Conservation (phyloP, 768 basidiomycete genomes). For the Phaeotremella skinneri region DNA sequence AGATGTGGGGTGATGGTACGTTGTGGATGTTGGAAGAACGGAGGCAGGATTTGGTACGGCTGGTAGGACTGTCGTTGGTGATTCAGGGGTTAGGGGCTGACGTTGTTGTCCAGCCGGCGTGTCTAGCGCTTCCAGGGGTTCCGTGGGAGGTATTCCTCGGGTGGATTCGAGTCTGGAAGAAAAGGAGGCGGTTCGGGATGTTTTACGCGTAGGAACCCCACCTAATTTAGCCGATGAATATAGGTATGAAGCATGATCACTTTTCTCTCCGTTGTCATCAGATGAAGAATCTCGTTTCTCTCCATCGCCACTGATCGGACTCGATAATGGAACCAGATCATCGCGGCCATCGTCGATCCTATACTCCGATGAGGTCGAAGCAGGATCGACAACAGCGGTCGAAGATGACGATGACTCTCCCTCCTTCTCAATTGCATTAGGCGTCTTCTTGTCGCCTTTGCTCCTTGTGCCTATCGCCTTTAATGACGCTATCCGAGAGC, state of each 20-base stretch:
- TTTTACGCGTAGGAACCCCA: constrained; percentile 26
- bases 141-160: constrained; percentile 38
- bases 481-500: not conserved
- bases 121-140: constrained; percentile 36
- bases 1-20: constrained; percentile 33
- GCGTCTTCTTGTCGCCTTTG: not conserved
- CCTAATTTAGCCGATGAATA: not conserved
- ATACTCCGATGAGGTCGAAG: no score
- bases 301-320: not conserved
- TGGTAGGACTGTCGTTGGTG: not conserved
- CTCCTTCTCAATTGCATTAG: not conserved
- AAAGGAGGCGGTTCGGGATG: constrained; percentile 37
- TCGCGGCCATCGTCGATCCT: no score
- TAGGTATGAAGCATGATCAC: not conserved
- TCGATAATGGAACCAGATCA: not conserved
- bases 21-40: constrained; percentile 5
- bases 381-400: not conserved
- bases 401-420: not conserved
- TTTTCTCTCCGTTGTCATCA: not conserved
- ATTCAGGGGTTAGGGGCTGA: not conserved
- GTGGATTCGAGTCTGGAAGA: constrained; percentile 35
- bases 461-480: constrained; percentile 7
- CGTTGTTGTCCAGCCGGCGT: no score
- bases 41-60: not conserved
- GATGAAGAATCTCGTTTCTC: not conserved